Evolutionary conservation across 441 rosid genomes (phyloP).

Genomic region (Francoa sonchifolia): DNA sequence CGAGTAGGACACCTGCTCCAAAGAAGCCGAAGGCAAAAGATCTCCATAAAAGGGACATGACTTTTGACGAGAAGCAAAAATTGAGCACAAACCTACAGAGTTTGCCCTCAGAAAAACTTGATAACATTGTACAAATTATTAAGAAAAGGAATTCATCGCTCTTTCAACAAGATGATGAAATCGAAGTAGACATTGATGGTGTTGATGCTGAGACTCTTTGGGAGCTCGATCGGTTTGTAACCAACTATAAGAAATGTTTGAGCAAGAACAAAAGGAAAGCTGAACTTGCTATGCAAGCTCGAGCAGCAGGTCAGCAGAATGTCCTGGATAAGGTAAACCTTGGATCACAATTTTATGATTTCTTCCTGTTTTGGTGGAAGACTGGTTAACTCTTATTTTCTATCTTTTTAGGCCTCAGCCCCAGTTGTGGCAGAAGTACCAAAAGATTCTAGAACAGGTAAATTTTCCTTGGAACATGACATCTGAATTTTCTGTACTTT

Average conservation of each 20-base stretch:
- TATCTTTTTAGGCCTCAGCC: constrained; percentile 23
- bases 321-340: constrained; percentile 40
- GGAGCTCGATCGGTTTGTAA: constrained; percentile 95
- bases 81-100: constrained; percentile 82
- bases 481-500: constrained; percentile 6
- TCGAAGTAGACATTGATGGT: constrained; percentile 95
- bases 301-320: constrained; percentile 49
- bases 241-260: constrained; percentile 83
- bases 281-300: constrained; percentile 72
- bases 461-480: constrained; percentile 9
- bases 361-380: constrained; percentile 1
- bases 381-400: not conserved
- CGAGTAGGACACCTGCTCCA: constrained; percentile 69
- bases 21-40: constrained; percentile 98
- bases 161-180: constrained; percentile 73
- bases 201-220: constrained; percentile 97
- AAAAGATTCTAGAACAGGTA: constrained; percentile 56
- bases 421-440: constrained; percentile 34
- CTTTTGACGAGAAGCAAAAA: constrained; percentile 93
- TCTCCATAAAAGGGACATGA: constrained; percentile 95
- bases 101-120: constrained; percentile 86
- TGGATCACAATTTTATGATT: not conserved
- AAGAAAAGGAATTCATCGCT: constrained; percentile 80
- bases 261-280: constrained; percentile 95
- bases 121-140: constrained; percentile 79